Base-by-base conservation (phyloP, 768 basidiomycete species). In the Lyophyllum shimeji region DNA sequence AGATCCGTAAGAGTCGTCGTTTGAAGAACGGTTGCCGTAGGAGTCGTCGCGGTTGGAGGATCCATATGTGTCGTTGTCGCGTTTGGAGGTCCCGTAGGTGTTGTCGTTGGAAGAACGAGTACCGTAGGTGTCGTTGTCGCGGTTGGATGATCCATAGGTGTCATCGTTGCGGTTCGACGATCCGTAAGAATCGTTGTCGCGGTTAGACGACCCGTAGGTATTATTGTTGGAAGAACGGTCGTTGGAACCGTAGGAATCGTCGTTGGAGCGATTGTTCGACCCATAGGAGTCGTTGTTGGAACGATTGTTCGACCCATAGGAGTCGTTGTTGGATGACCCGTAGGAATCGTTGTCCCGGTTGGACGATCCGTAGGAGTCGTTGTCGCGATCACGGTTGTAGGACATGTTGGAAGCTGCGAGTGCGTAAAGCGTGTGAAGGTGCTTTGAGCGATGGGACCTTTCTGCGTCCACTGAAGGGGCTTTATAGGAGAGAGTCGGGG, bases 41-140 rank as follows among this genome's bases (percentile, higher is more conserved):
- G 39, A 40, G 27, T 55, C 39, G 46, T 50, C 24, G 46, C 43
- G 25, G 50, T 56, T 56, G 27, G 55, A 56, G 11, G 58, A 60
- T 21, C 53, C 55, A 49, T 60, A 56, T 7, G 49, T 61, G 57
- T 63, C 58, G 58, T 65, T 63, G 49, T 33, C 12, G 31, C 61
- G 56, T 24, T 61, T 37, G 34, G 4, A 6, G 60, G 58, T 65
- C 11, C 61, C 58, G 29, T 61, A 59, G 7, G 37, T 12, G 17
- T 15, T 3, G 13, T 45, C 39, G 55, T 31, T 62, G 34, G 51
- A 50, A n/a, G n/a, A n/a, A n/a, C n/a, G n/a, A n/a, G n/a, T n/a
- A 2, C 65, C 65, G 51, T 68, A 68, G 3, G 67, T 64, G 45
- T 66, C 59, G 55, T 63, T 57, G 53, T 66, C 52, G 51, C 65